phyloP scores from a whole-genome alignment of 352 stramenopile species.

The Blastocystis sp. region DNA sequence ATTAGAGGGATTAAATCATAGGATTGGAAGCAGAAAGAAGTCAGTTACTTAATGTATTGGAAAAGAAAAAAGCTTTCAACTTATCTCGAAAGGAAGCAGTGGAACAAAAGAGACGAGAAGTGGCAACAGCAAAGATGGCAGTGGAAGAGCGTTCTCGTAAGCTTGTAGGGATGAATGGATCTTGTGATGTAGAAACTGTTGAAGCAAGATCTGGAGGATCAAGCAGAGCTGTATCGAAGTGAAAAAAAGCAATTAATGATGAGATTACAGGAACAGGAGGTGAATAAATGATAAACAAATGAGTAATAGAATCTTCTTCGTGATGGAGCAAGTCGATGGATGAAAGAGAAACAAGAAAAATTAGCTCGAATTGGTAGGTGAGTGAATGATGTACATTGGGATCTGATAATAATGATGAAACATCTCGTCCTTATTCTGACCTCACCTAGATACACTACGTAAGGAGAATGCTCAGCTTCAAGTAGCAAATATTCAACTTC shows the following conservation, averaged over 20 bases:
- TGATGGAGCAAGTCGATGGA: constrained; percentile 10
- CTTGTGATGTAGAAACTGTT: constrained; percentile 66
- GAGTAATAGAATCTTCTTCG: constrained; percentile 16
- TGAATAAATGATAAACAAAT: not conserved
- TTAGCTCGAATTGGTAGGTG: constrained; percentile 20
- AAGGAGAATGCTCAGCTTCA: not conserved
- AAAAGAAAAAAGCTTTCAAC: not conserved
- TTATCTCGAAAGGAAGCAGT: not conserved
- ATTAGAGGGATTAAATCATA: not conserved
- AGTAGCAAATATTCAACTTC: constrained; percentile 30
- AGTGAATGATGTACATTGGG: constrained; percentile 20
- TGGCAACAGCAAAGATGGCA: not conserved
- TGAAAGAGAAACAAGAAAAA: constrained; percentile 26
- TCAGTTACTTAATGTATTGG: too few species aligned
- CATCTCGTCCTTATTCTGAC: constrained; percentile 65
- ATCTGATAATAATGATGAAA: not conserved
- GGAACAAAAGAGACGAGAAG: constrained; percentile 69
- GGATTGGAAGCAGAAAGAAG: not conserved
- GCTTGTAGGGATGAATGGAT: not conserved
- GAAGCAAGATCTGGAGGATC: constrained; percentile 69
- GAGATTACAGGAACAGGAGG: constrained; percentile 6
- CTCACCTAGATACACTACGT: constrained; percentile 24
- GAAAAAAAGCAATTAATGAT: constrained; percentile 64
- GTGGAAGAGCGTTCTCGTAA: not conserved
- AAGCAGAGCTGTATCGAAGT: constrained; percentile 52